A percentile compares a stretch with the other conserved stretches of the same genome.
phyloP scores from a whole-genome alignment of 495 filamentous ascomycete species.

The Talaromyces liani region DNA sequence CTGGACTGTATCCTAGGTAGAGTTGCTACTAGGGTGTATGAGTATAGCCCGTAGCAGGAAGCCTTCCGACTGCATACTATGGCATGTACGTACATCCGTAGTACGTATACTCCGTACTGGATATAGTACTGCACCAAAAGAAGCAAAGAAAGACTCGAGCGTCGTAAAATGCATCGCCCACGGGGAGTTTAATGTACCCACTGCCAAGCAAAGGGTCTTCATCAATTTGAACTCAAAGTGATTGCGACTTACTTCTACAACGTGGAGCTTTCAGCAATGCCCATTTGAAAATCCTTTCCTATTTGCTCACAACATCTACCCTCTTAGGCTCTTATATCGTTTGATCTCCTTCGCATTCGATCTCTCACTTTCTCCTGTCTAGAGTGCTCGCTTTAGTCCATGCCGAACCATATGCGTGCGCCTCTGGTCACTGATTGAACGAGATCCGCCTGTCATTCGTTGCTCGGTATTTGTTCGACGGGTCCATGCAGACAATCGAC shows the following conservation, averaged over 20 bases:
- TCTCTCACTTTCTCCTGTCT: background rate
- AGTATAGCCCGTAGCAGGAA: background rate
- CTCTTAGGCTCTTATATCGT: background rate
- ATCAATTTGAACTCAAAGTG: background rate
- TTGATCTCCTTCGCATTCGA: background rate
- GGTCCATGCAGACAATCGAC: conserved; percentile 2
- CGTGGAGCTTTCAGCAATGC: background rate
- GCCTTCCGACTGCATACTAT: background rate
- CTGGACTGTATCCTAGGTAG: background rate
- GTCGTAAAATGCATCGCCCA: background rate
- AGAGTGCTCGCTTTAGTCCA: background rate
- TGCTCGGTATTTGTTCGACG: background rate
- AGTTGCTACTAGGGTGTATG: background rate
- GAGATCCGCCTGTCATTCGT: conserved; percentile 1
- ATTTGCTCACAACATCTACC: background rate
- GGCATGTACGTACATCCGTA: background rate
- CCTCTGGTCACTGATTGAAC: background rate
- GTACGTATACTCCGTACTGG: background rate
- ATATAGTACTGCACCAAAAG: background rate
- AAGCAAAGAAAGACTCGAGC: background rate
- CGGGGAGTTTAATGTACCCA: background rate
- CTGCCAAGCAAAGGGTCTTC: background rate
- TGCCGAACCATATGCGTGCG: background rate
- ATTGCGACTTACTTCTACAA: conserved; percentile 1
- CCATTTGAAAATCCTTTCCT: background rate